Evolutionary conservation across 495 filamentous ascomycete species (phyloP), one percentile per base, ranked within the genome.

Genomic region (Neurospora pannonica): DNA sequence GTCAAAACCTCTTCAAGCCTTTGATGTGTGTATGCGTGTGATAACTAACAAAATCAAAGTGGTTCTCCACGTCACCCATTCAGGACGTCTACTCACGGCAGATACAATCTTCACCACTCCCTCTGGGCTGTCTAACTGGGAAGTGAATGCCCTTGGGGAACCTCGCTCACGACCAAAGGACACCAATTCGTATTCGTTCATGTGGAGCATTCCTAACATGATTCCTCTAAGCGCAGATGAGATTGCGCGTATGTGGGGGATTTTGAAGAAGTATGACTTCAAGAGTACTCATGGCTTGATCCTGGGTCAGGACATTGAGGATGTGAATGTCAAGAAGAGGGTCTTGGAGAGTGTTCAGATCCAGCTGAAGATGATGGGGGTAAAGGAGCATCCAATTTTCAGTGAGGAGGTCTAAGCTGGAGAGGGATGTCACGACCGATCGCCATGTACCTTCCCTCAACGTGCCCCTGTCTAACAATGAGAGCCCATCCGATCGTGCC

Each of bases 131-230:
- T 81, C 80, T 0, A 84, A 83, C 75, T 85, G 83, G 84, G 75
- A 75, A 7, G 72, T 78, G 19, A 81, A 83, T 71, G 79, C 81
- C 0, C 71, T 80, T 15, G 81, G 82, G 3, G 74, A 60, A 42
- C 69, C 76, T 75, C 81, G 85, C 40, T 75, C 84, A 17, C 84
- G 91, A 31, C 87, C 85, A 5, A 74, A 81, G 7, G 90, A 88
- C 1, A 88, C 89, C 72, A 90, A 87, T 9, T 88, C 85, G 46
- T 95, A 88, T 80, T 79, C 88, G 5, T 94, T 95, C 82, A 90
- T 92, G 90, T 94, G 90, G 90, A 91, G 89, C 24, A 91, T 91
- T 77, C 92, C 92, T 4, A 94, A 95, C 79, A 90, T 91, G 88
- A 93, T 94, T 24, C 92, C 92, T 0, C 86, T 94, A 5, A 76